Percentiles rank a stretch among this genome's conserved stretches.
Evolutionary conservation across 225 moss, liverwort and hornwort species (phyloP).

Genomic region (Pseudoscleropodium purum): DNA sequence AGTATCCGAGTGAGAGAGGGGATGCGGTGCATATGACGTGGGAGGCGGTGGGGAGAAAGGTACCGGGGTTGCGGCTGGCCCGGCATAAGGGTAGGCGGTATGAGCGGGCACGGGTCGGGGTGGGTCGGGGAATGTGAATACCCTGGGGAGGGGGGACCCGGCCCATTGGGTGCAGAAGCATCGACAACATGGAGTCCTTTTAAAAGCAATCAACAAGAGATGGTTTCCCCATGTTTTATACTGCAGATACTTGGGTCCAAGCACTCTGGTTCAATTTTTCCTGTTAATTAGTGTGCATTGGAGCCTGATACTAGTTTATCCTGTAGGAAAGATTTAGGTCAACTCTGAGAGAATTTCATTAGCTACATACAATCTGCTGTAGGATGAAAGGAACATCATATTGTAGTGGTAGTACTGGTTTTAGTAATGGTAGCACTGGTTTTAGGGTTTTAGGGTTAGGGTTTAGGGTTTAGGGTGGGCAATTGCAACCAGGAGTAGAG

Average conservation of each 20-base stretch:
- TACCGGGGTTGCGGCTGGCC: background rate
- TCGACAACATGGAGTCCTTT: background rate
- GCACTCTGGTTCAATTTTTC: background rate
- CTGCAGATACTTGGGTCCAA: too few relatives aligned
- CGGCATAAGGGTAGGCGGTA: constrained; percentile 13
- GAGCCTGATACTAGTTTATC: background rate
- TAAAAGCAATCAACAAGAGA: background rate
- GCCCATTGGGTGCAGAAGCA: background rate
- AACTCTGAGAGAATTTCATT: too few relatives aligned
- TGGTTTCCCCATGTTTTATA: background rate
- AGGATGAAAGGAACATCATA: background rate
- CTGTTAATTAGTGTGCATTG: background rate
- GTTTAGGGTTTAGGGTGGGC: background rate
- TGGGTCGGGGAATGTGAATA: background rate
- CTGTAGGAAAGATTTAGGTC: background rate
- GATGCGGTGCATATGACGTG: constrained; percentile 44
- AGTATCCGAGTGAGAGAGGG: background rate
- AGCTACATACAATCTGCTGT: background rate
- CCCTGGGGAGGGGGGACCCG: background rate
- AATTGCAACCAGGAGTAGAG: background rate
- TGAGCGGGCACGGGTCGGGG: background rate
- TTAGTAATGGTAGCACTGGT: too few relatives aligned
- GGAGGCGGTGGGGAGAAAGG: constrained; percentile 13
- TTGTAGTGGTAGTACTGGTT: background rate
- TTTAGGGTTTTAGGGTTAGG: background rate